Evolutionary conservation across 345 rosid species (phyloP), one percentile per base, ranked within the genome.

Genomic region (Nasturtium officinale): DNA sequence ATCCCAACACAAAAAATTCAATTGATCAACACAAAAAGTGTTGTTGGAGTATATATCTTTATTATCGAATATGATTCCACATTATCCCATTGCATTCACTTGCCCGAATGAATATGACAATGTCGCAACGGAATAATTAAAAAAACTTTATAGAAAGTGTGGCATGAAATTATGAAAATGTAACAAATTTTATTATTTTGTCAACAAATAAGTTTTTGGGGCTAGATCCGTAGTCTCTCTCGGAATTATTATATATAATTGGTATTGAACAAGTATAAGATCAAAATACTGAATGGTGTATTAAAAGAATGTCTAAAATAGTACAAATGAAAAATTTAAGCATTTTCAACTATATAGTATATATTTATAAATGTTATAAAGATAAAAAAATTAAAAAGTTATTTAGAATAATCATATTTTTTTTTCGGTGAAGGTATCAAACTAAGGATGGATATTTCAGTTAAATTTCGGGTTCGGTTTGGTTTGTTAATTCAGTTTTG

Each of bases 1-100:
- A n/a, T n/a, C n/a, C n/a, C n/a, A n/a, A n/a, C n/a, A n/a, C n/a
- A 29, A 29, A 5, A 29, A 29, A 5, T 29, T 9, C 16, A 40
- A 12, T 40, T 12, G 45, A 12, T 40, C n/a, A 40, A 13, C 7
- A 50, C 13, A 50, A 7, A 51, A 12, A 5, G 9, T 25, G 2
- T 13, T 25, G 57, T 13, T 52, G 33, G 5, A n/a, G n/a, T 15
- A 33, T 9, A 35, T 35, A 37, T 37, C 40, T 35, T 16, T 40
- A 61, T 25, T 13, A 64, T 47, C 43, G 69, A 40, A 72, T 62
- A 38, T 72, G 62, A 53, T 72, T 72, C 69, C 15, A 53, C 47
- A 46, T 10, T 29, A 29, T 52, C 69, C 4, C 21, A 26, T 18
- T 52, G 46, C n/a, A 20, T 40, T 32, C 56, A 63, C 15, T 62